phyloP scores from a whole-genome alignment of 805 yeast genomes.

The Blastobotrys peoriensis region DNA sequence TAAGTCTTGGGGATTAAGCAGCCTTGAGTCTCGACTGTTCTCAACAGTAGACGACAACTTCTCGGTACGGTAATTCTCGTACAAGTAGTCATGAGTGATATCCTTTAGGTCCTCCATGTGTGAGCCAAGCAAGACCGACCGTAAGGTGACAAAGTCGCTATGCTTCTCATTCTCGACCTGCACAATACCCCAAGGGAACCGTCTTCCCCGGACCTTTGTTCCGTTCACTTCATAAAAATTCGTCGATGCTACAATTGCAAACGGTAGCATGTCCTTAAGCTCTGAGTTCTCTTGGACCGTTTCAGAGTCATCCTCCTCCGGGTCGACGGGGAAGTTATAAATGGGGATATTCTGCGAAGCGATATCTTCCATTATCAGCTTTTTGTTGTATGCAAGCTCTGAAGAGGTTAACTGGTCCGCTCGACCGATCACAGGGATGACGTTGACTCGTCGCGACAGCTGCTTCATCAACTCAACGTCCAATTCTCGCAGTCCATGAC shows the following conservation, averaged over 20 bases:
- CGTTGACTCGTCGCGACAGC: slow-evolving; percentile 67
- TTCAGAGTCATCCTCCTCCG: slow-evolving; percentile 45
- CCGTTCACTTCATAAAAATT: slow-evolving; percentile 34
- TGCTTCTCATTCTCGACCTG: slow-evolving; percentile 33
- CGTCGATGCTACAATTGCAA: slow-evolving; percentile 54
- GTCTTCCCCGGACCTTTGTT: slow-evolving; percentile 39
- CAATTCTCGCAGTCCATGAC: slow-evolving; percentile 53
- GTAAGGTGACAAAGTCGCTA: slow-evolving; percentile 37
- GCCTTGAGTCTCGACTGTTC: slow-evolving; percentile 17
- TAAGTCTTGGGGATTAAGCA: slow-evolving; percentile 34
- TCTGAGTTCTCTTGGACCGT: slow-evolving; percentile 29
- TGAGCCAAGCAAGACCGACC: slow-evolving; percentile 64
- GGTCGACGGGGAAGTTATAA: slow-evolving; percentile 69
- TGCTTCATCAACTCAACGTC: slow-evolving; percentile 69
- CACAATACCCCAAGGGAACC: slow-evolving; percentile 57
- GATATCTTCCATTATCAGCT: slow-evolving; percentile 50
- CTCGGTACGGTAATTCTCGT: slow-evolving; percentile 76
- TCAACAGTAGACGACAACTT: slow-evolving; percentile 36
- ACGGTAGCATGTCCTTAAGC: slow-evolving; percentile 48
- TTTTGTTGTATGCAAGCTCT: slow-evolving; percentile 53
- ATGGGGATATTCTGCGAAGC: slow-evolving; percentile 52
- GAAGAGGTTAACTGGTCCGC: slow-evolving; percentile 69
- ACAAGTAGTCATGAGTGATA: slow-evolving; percentile 66
- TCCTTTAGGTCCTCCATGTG: slow-evolving; percentile 78
- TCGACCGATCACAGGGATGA: slow-evolving; percentile 76